These are phyloP conservation scores for Plasmodium vivax DNA, from an alignment of 169 alveolate genomes.

Conservation along the genomic window DNA sequence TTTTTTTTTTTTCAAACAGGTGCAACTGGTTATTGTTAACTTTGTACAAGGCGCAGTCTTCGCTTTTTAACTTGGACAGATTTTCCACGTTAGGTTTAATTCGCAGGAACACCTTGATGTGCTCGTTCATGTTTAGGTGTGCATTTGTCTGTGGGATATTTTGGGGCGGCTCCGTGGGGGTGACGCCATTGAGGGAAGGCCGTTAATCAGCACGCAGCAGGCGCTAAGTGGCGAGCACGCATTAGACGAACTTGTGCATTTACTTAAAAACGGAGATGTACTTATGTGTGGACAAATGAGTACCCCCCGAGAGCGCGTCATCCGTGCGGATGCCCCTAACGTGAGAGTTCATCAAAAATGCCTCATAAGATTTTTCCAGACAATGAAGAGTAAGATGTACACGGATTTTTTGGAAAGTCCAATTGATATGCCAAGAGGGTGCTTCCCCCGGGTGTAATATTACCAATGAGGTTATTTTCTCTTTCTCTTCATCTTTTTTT, in stretches of 20 bases:
- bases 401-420: background rate
- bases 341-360: background rate
- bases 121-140: slow-evolving; percentile 30
- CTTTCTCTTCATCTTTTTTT: background rate
- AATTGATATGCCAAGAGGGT: background rate
- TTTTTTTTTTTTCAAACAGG: slow-evolving; percentile 55
- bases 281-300: background rate
- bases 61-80: slow-evolving; percentile 23
- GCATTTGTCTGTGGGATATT: background rate
- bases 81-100: slow-evolving; percentile 67
- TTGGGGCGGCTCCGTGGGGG: background rate
- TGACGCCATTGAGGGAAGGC: background rate
- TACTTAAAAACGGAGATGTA: background rate
- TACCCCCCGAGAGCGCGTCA: background rate
- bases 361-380: background rate
- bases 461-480: background rate
- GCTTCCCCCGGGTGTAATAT: background rate
- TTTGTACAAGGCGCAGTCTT: slow-evolving; percentile 44
- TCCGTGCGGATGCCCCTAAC: background rate
- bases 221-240: background rate
- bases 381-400: background rate
- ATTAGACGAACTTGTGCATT: background rate
- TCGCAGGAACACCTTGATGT: slow-evolving; percentile 56
- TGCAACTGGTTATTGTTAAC: slow-evolving; percentile 54
- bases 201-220: background rate